Evolutionary conservation across 495 filamentous ascomycete genomes (phyloP), one percentile per base, ranked within the genome.

Genomic region (Aspergillus campestris): DNA sequence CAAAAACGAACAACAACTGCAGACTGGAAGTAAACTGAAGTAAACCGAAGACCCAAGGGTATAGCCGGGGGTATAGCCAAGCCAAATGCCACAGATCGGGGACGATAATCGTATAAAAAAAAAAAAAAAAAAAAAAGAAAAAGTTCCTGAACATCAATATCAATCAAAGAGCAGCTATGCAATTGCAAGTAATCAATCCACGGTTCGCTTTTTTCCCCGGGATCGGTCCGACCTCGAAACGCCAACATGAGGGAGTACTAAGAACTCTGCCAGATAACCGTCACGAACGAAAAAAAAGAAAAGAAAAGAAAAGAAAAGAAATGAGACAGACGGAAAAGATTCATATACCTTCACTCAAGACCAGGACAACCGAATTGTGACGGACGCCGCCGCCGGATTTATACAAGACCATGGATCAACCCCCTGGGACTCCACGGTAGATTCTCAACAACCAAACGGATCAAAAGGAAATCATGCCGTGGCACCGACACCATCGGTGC

Each of bases 291-390:
- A 47, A 40, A 45, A 55, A 57, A 47, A 51, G 50, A 44, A 56
- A 50, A 51, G 31, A 50, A 48, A 34, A 37, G 48, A 45, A 9
- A 31, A 31, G 37, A 35, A 38, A 41, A 44, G 34, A 45, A 49
- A 49, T 7, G 38, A 38, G 38, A 34, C 45, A 44, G 51, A 48
- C 38, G 44, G 44, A 56, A 50, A 52, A 43, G 28, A 41, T 27
- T 52, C 53, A 52, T 60, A 49, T 60, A 56, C 48, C 44, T 52
- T 51, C 55, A 42, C 53, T 56, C 47, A 49, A 51, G 48, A 60
- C 51, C 50, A 31, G 7, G 44, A 33, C 31, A 44, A 40, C 36
- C 49, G 48, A 42, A 51, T 13, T 41, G 38, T 34, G 50, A 38
- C 37, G 24, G 35, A 42, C 38, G 14, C 40, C 39, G 40, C 49